These are phyloP conservation scores for Camellia oleifera DNA, from an alignment of 179 eudicot genomes.

Conservation along the genomic window DNA sequence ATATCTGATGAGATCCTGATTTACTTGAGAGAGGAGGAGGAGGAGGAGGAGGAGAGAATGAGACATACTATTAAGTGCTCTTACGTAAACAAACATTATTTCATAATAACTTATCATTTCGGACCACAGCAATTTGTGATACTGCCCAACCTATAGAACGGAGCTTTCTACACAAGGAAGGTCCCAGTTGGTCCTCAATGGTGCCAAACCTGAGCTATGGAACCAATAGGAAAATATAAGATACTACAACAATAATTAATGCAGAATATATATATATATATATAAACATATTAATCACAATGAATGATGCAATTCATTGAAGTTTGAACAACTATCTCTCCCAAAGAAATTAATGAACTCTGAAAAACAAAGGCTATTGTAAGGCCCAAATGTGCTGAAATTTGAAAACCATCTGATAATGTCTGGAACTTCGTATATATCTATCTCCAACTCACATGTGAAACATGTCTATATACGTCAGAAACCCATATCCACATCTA, in stretches of 20 bases:
- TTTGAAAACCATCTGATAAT: not conserved
- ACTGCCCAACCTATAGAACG: conserved; percentile 83
- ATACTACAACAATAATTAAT: conserved; percentile 8
- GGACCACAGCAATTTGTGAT: conserved; percentile 61
- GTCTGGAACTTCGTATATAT: not conserved
- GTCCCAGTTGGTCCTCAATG: conserved; percentile 71
- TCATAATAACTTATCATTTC: conserved; percentile 55
- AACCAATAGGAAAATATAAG: conserved; percentile 32
- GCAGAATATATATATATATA: not conserved
- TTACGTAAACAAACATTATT: not conserved
- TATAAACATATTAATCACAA: not conserved
- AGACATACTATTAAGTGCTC: not conserved
- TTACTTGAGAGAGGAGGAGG: not conserved
- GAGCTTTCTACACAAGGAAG: conserved; percentile 67
- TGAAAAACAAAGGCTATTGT: not conserved
- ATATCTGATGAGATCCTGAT: not conserved
- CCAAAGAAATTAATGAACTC: conserved; percentile 3
- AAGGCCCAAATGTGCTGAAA: not conserved
- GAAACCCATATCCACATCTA: not conserved
- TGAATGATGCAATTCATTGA: not conserved
- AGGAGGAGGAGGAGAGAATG: no score
- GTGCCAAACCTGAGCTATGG: conserved; percentile 92
- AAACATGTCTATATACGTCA: not conserved
- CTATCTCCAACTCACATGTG: not conserved
- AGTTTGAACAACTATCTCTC: not conserved